These are phyloP conservation scores for Suillus tomentosus DNA, from an alignment of 768 basidiomycete genomes.

Conservation along the genomic window DNA sequence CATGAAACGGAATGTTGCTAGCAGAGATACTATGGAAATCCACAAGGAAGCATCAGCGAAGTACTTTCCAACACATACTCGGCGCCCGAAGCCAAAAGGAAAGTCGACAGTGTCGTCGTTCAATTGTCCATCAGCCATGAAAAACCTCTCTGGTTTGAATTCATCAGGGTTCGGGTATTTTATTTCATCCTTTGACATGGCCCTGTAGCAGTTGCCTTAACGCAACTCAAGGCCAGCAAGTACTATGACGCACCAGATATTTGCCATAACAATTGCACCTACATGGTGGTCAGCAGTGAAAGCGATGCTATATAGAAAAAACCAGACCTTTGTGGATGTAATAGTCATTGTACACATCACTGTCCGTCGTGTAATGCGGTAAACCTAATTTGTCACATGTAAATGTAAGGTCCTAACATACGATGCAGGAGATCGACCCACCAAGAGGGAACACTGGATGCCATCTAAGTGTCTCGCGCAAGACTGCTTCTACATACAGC, in stretches of 20 bases:
- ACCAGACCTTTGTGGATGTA: constrained; percentile 30
- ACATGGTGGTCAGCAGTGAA: constrained; percentile 19
- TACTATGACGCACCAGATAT: constrained; percentile 26
- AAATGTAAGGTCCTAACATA: not conserved
- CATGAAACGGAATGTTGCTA: constrained; percentile 33
- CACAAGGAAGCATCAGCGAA: constrained; percentile 36
- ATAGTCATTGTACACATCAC: constrained; percentile 28
- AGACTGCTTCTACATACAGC: constrained; percentile 34
- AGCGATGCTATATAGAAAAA: not conserved
- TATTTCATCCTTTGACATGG: constrained; percentile 30
- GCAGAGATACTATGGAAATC: constrained; percentile 33
- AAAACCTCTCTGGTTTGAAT: constrained; percentile 33
- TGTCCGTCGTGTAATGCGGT: constrained; percentile 29
- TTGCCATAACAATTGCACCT: constrained; percentile 34
- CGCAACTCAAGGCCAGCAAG: constrained; percentile 13
- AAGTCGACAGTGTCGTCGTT: constrained; percentile 26
- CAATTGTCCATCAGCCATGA: constrained; percentile 26
- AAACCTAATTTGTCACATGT: constrained; percentile 21
- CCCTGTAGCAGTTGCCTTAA: constrained; percentile 19
- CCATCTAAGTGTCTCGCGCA: constrained; percentile 39
- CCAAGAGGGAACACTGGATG: constrained; percentile 36
- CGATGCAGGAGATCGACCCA: constrained; percentile 11
- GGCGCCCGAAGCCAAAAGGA: constrained; percentile 33
- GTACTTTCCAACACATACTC: constrained; percentile 32
- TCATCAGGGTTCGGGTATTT: constrained; percentile 29